Conservation (phyloP, 352 stramenopile species). For the Pythium chondricola region DNA sequence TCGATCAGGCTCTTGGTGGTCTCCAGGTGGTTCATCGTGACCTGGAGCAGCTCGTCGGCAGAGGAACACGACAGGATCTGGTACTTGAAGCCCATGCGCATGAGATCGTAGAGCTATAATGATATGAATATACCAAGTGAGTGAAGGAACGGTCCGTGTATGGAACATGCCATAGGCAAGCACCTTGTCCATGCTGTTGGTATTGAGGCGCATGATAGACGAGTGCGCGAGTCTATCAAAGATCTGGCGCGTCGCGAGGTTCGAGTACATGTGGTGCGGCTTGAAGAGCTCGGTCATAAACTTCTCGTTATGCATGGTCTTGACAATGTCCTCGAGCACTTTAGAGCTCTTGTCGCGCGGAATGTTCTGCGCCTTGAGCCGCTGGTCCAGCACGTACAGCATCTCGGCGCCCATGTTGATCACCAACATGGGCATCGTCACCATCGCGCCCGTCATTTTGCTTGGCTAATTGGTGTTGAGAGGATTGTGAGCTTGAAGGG, state of each 20-base stretch:
- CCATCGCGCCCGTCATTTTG: constrained; percentile 54
- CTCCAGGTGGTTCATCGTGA: constrained; percentile 84
- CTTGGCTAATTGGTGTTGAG: not conserved
- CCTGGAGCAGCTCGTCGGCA: constrained; percentile 80
- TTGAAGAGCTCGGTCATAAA: constrained; percentile 92
- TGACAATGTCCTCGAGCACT: constrained; percentile 89
- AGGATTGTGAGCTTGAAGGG: too few species aligned
- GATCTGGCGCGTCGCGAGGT: constrained; percentile 84
- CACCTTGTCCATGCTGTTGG: constrained; percentile 92
- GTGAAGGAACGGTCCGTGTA: too few species aligned
- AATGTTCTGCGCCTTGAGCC: constrained; percentile 89
- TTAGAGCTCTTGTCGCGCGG: constrained; percentile 85
- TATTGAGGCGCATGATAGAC: constrained; percentile 92
- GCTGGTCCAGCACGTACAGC: constrained; percentile 92
- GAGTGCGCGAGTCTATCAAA: constrained; percentile 90
- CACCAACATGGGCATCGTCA: constrained; percentile 90
- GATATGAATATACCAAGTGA: too few species aligned
- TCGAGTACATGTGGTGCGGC: constrained; percentile 89
- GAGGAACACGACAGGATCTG: constrained; percentile 80
- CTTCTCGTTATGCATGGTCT: constrained; percentile 90
- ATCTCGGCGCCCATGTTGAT: constrained; percentile 94
- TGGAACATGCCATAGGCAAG: too few species aligned
- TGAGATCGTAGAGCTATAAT: constrained; percentile 87
- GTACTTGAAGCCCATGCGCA: constrained; percentile 95
- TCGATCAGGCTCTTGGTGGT: constrained; percentile 75